These are phyloP conservation scores for Acanthamoeba royreba DNA, from an alignment of 208 protist species.

Conservation along the genomic window DNA sequence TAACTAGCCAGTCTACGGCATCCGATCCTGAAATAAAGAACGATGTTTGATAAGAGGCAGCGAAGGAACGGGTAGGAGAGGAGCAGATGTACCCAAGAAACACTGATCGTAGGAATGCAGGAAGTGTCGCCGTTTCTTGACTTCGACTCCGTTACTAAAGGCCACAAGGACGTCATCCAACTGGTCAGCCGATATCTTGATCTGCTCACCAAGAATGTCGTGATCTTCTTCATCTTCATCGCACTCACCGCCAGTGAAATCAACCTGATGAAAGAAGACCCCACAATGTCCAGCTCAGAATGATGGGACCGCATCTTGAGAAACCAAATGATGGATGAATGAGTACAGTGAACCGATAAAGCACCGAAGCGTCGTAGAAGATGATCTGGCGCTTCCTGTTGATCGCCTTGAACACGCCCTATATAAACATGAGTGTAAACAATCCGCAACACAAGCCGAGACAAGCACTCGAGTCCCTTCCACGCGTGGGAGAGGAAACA, in stretches of 20 bases:
- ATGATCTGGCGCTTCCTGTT: neutral
- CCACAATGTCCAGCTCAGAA: neutral
- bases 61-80: too few species aligned
- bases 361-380: neutral
- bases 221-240: neutral
- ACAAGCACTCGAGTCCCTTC: too few species aligned
- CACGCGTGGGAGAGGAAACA: neutral
- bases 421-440: neutral
- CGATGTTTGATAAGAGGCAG: too few species aligned
- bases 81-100: neutral
- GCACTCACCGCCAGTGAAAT: neutral
- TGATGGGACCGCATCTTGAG: too few species aligned
- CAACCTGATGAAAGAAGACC: neutral
- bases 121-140: constrained; percentile 4
- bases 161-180: neutral
- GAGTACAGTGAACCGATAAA: neutral
- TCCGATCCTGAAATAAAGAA: neutral
- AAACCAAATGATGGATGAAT: neutral
- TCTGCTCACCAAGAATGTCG: neutral
- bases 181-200: neutral
- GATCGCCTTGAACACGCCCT: neutral
- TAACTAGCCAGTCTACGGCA: neutral
- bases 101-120: neutral
- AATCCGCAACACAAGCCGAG: neutral
- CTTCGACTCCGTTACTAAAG: neutral